Conservation (phyloP, 164 flowering plant species). For the Houttuynia cordata region DNA sequence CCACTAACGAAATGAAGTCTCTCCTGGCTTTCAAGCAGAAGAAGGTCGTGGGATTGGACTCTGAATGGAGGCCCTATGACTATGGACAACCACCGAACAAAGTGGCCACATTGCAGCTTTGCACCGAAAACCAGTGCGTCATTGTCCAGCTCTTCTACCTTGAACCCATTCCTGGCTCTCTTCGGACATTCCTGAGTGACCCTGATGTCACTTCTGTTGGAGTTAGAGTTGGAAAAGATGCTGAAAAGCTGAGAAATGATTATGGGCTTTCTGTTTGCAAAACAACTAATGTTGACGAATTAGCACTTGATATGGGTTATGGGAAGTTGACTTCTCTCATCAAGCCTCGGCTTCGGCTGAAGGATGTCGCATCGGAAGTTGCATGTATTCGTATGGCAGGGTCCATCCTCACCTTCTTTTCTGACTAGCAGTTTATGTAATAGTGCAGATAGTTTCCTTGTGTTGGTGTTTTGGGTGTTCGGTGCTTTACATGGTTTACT, state of each 20-base stretch:
- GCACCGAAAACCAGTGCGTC: not conserved
- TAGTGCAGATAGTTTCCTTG: conserved; percentile 2
- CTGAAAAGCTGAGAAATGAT: not conserved
- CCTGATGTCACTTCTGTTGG: not conserved
- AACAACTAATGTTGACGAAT: not conserved
- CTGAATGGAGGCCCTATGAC: conserved; percentile 1
- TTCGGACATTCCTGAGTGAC: not conserved
- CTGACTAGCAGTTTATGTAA: no score
- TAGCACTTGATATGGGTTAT: not conserved
- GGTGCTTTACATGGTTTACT: no score
- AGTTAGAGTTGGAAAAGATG: not conserved
- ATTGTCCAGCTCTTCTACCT: conserved; percentile 3
- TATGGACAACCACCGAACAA: not conserved
- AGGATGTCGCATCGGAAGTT: not conserved
- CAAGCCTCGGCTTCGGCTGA: not conserved
- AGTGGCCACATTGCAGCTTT: no score
- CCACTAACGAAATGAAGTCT: not conserved
- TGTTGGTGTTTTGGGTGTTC: no score
- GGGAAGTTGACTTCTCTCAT: not conserved
- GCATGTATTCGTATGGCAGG: not conserved
- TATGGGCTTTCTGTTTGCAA: not conserved
- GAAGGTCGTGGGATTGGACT: not conserved
- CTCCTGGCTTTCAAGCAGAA: not conserved
- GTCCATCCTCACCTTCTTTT: not conserved
- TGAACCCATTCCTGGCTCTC: not conserved